Percentiles rank a stretch among this genome's conserved stretches.
These are phyloP conservation scores for Barnettozyma wickerhamii DNA, from an alignment of 805 yeast species.

Conservation along the genomic window DNA sequence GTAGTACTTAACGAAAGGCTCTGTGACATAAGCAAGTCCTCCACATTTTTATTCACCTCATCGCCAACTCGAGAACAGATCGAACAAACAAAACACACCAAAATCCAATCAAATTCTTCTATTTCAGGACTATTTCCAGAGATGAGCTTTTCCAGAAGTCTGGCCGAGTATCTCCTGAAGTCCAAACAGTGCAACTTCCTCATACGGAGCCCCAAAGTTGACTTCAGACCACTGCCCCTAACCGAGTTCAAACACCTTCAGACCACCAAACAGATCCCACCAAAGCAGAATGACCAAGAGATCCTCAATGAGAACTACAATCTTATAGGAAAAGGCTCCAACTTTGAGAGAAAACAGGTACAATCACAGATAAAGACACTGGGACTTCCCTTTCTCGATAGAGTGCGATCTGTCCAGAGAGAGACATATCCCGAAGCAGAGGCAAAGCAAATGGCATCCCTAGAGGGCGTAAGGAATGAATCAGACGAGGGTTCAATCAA, in stretches of 20 bases:
- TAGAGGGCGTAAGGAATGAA: constrained; percentile 6
- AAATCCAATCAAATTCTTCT: too few species aligned
- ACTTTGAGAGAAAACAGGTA: constrained; percentile 24
- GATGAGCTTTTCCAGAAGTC: constrained; percentile 10
- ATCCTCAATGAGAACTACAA: constrained; percentile 10
- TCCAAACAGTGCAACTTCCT: constrained; percentile 12
- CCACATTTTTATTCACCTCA: too few species aligned
- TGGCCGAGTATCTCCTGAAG: constrained; percentile 8
- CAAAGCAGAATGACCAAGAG: constrained; percentile 4
- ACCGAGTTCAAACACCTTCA: background rate
- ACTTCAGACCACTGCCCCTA: constrained; percentile 1
- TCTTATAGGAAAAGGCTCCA: constrained; percentile 28
- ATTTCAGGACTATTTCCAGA: too few species aligned
- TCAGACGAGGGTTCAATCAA: constrained; percentile 9
- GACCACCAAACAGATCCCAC: background rate
- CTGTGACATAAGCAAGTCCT: too few species aligned
- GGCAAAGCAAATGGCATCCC: constrained; percentile 11
- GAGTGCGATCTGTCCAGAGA: constrained; percentile 20
- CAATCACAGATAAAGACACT: constrained; percentile 28
- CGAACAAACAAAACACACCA: too few species aligned
- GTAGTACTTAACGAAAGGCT: too few species aligned
- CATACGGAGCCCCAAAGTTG: background rate
- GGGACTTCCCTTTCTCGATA: constrained; percentile 20
- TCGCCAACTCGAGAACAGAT: too few species aligned
- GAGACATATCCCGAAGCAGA: constrained; percentile 13